A percentile compares a stretch with the other conserved stretches of the same genome.
Evolutionary conservation across 352 stramenopile genomes (phyloP).

Genomic region (Globisporangium middletonii): DNA sequence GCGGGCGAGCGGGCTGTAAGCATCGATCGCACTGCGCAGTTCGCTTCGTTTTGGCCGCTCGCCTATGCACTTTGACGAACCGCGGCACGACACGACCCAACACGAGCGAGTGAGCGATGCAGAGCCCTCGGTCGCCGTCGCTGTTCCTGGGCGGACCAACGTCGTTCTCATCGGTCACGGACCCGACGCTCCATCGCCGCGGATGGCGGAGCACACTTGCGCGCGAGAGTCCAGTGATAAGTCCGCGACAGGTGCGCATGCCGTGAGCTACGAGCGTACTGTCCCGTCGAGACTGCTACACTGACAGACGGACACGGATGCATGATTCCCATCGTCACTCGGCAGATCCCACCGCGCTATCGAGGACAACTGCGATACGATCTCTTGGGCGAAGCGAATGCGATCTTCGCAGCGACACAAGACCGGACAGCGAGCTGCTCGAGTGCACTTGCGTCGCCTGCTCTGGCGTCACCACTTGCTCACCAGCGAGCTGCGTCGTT

Average conservation of each 20-base stretch:
- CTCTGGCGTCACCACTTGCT: not conserved
- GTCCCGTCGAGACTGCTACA: too few relatives aligned
- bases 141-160: slow-evolving; percentile 10
- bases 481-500: not conserved
- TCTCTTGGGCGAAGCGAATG: slow-evolving; percentile 11
- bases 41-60: too few relatives aligned
- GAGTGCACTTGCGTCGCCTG: not conserved
- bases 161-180: slow-evolving; percentile 48
- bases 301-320: too few relatives aligned
- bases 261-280: not conserved
- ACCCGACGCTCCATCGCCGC: slow-evolving; percentile 46
- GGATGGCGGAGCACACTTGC: slow-evolving; percentile 44
- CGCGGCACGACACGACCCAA: not conserved
- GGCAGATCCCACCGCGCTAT: slow-evolving; percentile 39
- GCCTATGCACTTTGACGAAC: too few relatives aligned
- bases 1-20: too few relatives aligned
- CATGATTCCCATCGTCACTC: not conserved
- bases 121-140: slow-evolving; percentile 2
- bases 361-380: slow-evolving; percentile 27
- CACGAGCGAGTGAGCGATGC: slow-evolving; percentile 3
- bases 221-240: slow-evolving; percentile 10
- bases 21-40: too few relatives aligned
- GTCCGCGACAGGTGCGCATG: slow-evolving; percentile 28
- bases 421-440: not conserved
- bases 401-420: slow-evolving; percentile 2